A percentile compares a stretch with the other conserved stretches of the same genome.
Conservation (phyloP, 768 basidiomycete species). For the Multifurca ochricompacta region DNA sequence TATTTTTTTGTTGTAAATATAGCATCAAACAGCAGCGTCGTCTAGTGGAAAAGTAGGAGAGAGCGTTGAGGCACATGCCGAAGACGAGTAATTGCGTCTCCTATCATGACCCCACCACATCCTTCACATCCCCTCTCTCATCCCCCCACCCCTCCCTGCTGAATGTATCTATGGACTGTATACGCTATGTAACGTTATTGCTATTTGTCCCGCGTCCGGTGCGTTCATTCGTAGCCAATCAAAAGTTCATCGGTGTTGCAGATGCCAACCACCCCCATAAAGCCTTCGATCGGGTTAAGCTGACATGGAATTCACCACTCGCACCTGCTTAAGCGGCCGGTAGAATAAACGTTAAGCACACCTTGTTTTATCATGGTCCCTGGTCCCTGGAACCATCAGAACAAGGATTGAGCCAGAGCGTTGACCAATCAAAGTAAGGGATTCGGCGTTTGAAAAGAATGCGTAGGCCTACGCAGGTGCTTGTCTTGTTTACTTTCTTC, state of each 20-base stretch:
- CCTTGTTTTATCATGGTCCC: too few species aligned
- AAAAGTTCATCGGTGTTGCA: background rate
- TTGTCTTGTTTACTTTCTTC: too few species aligned
- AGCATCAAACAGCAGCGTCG: constrained; percentile 20
- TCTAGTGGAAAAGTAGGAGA: constrained; percentile 20
- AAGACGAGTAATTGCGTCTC: constrained; percentile 10
- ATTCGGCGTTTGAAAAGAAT: too few species aligned
- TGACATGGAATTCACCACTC: too few species aligned
- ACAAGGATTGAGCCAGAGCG: too few species aligned
- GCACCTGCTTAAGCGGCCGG: too few species aligned
- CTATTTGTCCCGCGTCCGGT: constrained; percentile 9
- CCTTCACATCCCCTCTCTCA: background rate
- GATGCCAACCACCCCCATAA: background rate
- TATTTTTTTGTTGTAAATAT: background rate
- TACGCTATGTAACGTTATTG: constrained; percentile 18
- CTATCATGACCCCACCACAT: too few species aligned
- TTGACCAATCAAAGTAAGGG: too few species aligned
- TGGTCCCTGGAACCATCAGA: too few species aligned
- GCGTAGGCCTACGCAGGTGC: too few species aligned
- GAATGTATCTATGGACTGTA: constrained; percentile 16
- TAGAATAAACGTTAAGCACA: too few species aligned
- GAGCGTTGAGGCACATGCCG: constrained; percentile 5
- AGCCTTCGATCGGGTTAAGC: background rate
- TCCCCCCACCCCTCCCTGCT: too few species aligned
- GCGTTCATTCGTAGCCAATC: background rate